Percentiles rank a stretch among this genome's conserved stretches.
Conservation (phyloP, 2,329 filamentous ascomycete genomes). For the Claviceps fusiformis region DNA sequence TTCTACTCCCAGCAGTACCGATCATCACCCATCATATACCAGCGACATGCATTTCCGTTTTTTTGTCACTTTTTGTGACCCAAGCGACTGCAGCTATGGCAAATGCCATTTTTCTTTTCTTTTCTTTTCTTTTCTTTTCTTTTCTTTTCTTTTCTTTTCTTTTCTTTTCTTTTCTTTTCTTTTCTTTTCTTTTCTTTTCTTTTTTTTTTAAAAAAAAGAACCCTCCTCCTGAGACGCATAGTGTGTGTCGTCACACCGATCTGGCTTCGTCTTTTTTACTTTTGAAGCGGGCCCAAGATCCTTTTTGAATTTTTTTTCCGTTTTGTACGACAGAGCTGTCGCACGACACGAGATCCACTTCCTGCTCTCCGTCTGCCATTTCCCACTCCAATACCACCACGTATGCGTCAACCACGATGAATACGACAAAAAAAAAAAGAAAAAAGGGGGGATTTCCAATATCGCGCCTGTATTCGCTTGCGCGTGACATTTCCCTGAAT, state of each 20-base stretch:
- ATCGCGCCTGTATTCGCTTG: neutral
- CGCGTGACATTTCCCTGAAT: neutral
- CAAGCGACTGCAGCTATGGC: too few relatives aligned
- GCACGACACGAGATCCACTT: neutral
- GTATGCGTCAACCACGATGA: too few relatives aligned
- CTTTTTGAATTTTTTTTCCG: neutral
- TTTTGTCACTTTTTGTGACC: too few relatives aligned
- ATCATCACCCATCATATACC: too few relatives aligned
- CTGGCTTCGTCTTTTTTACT: neutral
- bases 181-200: too few relatives aligned
- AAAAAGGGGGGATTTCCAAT: neutral
- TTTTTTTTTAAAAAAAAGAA: too few relatives aligned
- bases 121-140: neutral
- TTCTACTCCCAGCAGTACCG: too few relatives aligned
- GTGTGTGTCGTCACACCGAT: neutral
- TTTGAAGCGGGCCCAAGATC: neutral
- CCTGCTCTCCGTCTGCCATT: neutral
- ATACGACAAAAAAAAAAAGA: too few relatives aligned
- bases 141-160: neutral
- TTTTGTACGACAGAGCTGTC: neutral
- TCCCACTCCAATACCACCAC: neutral
- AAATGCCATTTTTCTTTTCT: too few relatives aligned
- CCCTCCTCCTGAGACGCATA: too few relatives aligned
- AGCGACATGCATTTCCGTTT: too few relatives aligned
- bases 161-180: neutral